Percentiles rank a stretch among this genome's conserved stretches.
Conservation (phyloP, 2,329 filamentous ascomycete genomes). For the Aphanocladium album region DNA sequence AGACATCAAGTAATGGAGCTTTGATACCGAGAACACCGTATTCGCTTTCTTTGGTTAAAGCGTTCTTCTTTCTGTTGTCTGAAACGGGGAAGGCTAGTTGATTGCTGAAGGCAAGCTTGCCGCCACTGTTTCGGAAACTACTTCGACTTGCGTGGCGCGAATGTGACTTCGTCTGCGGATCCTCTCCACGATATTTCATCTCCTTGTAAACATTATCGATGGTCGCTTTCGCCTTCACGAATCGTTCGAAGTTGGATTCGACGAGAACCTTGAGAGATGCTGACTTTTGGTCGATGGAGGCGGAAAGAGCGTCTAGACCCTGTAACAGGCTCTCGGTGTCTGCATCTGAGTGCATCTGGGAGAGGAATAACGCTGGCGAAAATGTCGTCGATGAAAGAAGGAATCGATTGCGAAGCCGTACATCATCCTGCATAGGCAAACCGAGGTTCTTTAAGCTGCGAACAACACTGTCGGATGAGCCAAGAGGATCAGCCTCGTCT, state of each 20-base stretch:
- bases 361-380: constrained; percentile 85
- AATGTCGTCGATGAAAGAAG: constrained; percentile 94
- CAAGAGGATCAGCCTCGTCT: constrained; percentile 89
- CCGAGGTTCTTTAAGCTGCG: constrained; percentile 71
- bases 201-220: constrained; percentile 99
- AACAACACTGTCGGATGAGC: constrained; percentile 82
- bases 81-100: constrained; percentile 32
- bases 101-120: constrained; percentile 31
- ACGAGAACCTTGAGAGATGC: constrained; percentile 94
- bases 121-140: constrained; percentile 53
- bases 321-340: constrained; percentile 75
- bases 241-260: constrained; percentile 96
- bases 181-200: constrained; percentile 72
- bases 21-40: constrained; percentile 88
- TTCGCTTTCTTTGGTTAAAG: constrained; percentile 85
- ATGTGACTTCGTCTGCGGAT: constrained; percentile 46
- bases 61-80: constrained; percentile 76
- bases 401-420: constrained; percentile 79
- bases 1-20: constrained; percentile 78
- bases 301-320: constrained; percentile 80
- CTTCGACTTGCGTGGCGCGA: constrained; percentile 64
- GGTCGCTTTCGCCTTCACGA: constrained; percentile 93
- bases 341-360: constrained; percentile 81
- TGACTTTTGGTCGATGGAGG: constrained; percentile 95
- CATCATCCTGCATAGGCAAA: constrained; percentile 78